Evolutionary conservation across 2,329 filamentous ascomycete species (phyloP).

Genomic region (Falciphora oryzae): DNA sequence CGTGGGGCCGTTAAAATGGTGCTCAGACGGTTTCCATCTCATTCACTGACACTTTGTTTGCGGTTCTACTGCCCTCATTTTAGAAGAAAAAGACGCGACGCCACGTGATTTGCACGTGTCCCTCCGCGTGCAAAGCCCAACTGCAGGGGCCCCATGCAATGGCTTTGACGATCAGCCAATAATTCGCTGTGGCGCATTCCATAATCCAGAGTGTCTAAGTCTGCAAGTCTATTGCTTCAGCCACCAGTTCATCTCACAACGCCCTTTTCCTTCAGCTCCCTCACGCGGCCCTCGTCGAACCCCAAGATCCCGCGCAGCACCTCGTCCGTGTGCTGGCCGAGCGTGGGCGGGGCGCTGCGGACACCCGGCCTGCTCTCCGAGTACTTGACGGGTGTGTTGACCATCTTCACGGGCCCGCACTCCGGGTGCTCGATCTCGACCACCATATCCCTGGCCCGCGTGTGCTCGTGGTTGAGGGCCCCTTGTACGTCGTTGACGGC

Average conservation of each 20-base stretch:
- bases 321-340: conserved; percentile 84
- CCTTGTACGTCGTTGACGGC: conserved; percentile 89
- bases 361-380: conserved; percentile 75
- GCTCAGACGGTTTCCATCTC: not conserved
- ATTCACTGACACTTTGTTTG: not conserved
- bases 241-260: conserved; percentile 46
- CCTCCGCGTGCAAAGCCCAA: not conserved
- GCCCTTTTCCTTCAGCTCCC: conserved; percentile 56
- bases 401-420: conserved; percentile 81
- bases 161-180: no score
- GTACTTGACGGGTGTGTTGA: conserved; percentile 94
- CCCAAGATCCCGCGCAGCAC: conserved; percentile 61
- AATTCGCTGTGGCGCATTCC: not conserved
- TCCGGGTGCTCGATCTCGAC: conserved; percentile 75
- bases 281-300: conserved; percentile 53
- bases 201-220: not conserved
- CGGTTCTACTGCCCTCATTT: not conserved
- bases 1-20: not conserved
- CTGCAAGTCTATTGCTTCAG: no score
- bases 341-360: conserved; percentile 70
- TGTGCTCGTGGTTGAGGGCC: conserved; percentile 80
- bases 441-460: conserved; percentile 82
- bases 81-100: not conserved
- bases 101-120: conserved; percentile 13
- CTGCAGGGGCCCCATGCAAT: not conserved